Evolutionary conservation across 2,329 filamentous ascomycete species (phyloP), one percentile per base, ranked within the genome.

Genomic region (Berkeleyomyces rouxiae): DNA sequence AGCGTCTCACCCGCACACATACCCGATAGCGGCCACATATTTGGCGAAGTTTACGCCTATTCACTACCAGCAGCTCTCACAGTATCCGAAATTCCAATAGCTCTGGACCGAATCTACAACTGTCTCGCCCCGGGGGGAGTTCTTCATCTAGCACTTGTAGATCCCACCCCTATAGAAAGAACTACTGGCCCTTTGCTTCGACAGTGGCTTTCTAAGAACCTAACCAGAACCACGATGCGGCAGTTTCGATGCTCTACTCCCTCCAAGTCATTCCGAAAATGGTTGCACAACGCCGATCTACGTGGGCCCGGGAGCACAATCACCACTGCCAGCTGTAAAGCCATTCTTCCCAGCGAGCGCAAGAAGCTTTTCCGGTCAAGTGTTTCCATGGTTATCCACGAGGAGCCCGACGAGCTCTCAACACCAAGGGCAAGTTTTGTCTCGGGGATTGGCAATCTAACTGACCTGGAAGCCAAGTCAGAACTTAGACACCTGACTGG

Each of bases 231-330:
- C 63, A 71, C 88, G 0, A 80, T 84, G 68, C 75, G 75, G 31
- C 73, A 78, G 13, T 84, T 81, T 63, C 77, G 81, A 7, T 86
- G 82, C 67, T 78, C 77, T 4, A 82, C 79, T 61, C 85, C 85
- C 0, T 81, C 76, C 44, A 76, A 76, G 7, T 71, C 82, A 1
- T 78, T 88, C 49, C 80, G 82, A 0, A 71, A 75, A 37, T 85
- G 83, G 79, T 74, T 87, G 13, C 74, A 74, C 0, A 78, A 82
- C 36, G 81, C 79, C 1, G 76, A 76, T 0, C 76, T 85, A 63
- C 72, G 77, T 13, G 74, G 76, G 1, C 69, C 70, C 0, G 78
- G 76, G 10, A 80, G 77, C 65, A 75, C 74, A 2, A 74, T 77
- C 58, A 77, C 77, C 0, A 78, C 73, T 10, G 72, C 76, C n/a